These are phyloP conservation scores for Helenozyma baotianmanensis DNA, from an alignment of 805 yeast species.

Conservation along the genomic window DNA sequence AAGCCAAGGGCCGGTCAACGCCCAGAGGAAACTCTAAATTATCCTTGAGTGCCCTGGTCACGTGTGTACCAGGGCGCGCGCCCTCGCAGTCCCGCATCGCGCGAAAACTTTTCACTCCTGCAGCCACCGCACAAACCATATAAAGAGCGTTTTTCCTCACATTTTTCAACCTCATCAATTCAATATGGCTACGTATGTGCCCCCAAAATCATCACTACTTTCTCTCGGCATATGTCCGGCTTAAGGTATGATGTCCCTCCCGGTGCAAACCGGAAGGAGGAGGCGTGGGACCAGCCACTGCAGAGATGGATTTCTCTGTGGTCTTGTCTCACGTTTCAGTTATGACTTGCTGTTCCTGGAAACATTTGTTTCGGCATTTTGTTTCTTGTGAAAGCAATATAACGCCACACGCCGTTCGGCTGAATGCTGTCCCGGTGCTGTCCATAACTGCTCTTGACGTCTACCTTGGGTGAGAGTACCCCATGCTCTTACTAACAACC, in stretches of 20 bases:
- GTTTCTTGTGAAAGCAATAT: conserved; percentile 15
- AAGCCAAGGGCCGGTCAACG: no score
- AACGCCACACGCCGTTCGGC: no score
- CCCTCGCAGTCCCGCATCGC: conserved; percentile 2
- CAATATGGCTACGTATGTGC: conserved; percentile 35
- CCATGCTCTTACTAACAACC: conserved; percentile 10
- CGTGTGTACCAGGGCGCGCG: neutral
- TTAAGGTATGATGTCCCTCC: conserved; percentile 16
- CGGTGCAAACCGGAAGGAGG: conserved; percentile 2
- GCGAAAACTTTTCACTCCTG: neutral
- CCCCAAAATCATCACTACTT: conserved; percentile 16
- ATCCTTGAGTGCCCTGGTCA: neutral
- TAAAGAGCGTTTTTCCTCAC: no score
- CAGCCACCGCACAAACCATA: neutral
- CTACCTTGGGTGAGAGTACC: no score
- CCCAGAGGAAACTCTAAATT: neutral
- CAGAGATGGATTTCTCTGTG: conserved; percentile 1
- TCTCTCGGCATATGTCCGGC: conserved; percentile 9
- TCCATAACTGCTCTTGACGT: no score
- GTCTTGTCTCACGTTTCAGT: conserved; percentile 16
- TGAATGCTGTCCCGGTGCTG: no score
- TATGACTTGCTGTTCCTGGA: conserved; percentile 17
- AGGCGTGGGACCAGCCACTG: conserved; percentile 11
- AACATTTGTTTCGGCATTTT: no score
- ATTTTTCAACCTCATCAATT: conserved; percentile 4